These are phyloP conservation scores for Mortierella alpina DNA, from an alignment of 192 early-diverging fungal species.

Conservation along the genomic window DNA sequence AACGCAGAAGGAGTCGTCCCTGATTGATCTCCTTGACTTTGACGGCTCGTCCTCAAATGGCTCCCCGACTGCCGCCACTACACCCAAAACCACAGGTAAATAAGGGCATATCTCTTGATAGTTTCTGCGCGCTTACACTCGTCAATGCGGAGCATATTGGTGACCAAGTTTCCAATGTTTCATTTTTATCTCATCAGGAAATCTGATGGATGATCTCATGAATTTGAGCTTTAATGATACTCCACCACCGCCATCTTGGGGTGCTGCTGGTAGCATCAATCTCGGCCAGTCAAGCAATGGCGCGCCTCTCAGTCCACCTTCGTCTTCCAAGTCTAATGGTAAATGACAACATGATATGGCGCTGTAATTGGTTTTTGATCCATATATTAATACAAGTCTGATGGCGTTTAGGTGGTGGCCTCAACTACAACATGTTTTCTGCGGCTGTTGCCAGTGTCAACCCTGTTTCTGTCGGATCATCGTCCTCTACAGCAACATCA, in stretches of 20 bases:
- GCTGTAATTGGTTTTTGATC: background rate
- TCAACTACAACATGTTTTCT: conserved; percentile 30
- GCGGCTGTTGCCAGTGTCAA: conserved; percentile 26
- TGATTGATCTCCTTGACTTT: conserved; percentile 61
- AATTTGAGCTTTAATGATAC: conserved; percentile 46
- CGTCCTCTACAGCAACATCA: conserved; percentile 1
- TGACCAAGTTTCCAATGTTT: background rate
- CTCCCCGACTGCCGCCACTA: conserved; percentile 4
- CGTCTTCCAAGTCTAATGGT: background rate
- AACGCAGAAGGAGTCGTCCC: conserved; percentile 43
- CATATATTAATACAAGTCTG: no score
- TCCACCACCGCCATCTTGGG: conserved; percentile 38
- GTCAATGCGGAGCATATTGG: background rate
- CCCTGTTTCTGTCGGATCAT: conserved; percentile 25
- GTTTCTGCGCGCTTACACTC: no score
- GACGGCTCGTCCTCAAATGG: conserved; percentile 4
- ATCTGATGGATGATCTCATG: conserved; percentile 55
- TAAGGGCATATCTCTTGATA: background rate
- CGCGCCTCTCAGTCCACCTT: background rate
- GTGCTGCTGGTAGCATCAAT: conserved; percentile 43
- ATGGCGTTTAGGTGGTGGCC: background rate
- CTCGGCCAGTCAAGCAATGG: conserved; percentile 24
- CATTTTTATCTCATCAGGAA: conserved; percentile 6
- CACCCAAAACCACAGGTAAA: conserved; percentile 31
- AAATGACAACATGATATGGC: conserved; percentile 1